phyloP scores from a whole-genome alignment of 2,329 filamentous ascomycete species.

The Microascus cirrosus region DNA sequence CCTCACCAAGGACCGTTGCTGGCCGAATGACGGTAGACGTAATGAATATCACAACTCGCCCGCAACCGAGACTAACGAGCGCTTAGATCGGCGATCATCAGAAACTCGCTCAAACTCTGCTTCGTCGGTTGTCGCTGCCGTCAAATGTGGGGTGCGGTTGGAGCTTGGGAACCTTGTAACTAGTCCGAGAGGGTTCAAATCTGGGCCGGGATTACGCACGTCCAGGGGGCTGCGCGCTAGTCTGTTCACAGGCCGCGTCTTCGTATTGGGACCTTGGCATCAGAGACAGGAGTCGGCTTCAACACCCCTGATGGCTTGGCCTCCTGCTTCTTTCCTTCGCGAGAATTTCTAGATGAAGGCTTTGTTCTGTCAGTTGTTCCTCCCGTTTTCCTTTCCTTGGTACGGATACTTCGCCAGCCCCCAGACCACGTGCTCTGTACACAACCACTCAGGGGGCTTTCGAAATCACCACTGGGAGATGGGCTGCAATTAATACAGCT shows the following conservation, averaged over 20 bases:
- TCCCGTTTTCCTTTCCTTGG: no score
- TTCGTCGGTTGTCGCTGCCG: background rate
- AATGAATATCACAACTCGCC: background rate
- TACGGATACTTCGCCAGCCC: no score
- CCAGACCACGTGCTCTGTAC: no score
- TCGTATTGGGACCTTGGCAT: background rate
- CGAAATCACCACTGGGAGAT: no score
- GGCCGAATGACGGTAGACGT: background rate
- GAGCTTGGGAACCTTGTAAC: background rate
- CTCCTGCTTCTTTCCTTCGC: background rate
- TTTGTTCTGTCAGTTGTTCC: no score
- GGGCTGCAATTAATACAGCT: no score
- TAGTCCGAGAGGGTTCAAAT: background rate
- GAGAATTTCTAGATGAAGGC: no score
- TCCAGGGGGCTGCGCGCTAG: no score
- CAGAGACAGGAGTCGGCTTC: background rate
- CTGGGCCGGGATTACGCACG: background rate
- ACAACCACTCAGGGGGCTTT: no score
- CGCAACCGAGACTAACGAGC: no score
- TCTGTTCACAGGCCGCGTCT: background rate
- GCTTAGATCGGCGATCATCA: background rate
- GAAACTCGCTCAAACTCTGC: no score
- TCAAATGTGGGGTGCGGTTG: background rate
- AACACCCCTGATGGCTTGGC: background rate
- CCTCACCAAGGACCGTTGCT: background rate